Conservation (phyloP, 2,329 filamentous ascomycete genomes). For the Pseudogymnoascus sp. region DNA sequence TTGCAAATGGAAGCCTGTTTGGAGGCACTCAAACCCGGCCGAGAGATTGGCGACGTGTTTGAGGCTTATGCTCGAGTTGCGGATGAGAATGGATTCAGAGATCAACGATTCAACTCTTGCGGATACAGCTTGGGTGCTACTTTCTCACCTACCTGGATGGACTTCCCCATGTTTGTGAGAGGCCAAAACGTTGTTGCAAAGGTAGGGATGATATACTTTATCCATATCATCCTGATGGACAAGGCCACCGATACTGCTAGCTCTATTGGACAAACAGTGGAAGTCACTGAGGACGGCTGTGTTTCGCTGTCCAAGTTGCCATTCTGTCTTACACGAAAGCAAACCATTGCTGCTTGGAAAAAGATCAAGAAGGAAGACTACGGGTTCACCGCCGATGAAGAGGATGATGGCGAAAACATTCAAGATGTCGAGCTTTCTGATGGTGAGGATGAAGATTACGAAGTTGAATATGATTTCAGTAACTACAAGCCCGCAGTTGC, state of each 20-base stretch:
- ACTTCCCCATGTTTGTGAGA: constrained; percentile 19
- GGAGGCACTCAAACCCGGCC: constrained; percentile 25
- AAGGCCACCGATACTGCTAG: constrained; percentile 30
- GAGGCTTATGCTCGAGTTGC: constrained; percentile 27
- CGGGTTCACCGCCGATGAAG: constrained; percentile 27
- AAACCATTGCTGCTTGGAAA: constrained; percentile 31
- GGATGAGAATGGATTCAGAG: constrained; percentile 27
- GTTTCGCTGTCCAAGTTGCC: constrained; percentile 29
- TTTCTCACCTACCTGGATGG: constrained; percentile 23
- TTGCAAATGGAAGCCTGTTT: constrained; percentile 26
- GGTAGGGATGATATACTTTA: constrained; percentile 30
- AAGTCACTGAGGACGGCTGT: constrained; percentile 28
- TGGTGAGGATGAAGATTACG: constrained; percentile 29
- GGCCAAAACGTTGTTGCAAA: constrained; percentile 20
- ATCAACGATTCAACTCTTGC: constrained; percentile 27
- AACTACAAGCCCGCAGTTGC: constrained; percentile 19
- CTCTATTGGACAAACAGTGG: constrained; percentile 27
- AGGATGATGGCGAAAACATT: constrained; percentile 29
- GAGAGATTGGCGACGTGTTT: constrained; percentile 25
- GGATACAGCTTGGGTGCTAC: constrained; percentile 28
- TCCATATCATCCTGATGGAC: constrained; percentile 32
- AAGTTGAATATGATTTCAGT: constrained; percentile 31
- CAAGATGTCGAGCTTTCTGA: constrained; percentile 30
- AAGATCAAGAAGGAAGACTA: constrained; percentile 30
- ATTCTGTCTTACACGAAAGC: constrained; percentile 28